Percentiles rank a stretch among this genome's conserved stretches.
Evolutionary conservation across 306 rosid genomes (phyloP).

Genomic region (Fragaria iinumae): DNA sequence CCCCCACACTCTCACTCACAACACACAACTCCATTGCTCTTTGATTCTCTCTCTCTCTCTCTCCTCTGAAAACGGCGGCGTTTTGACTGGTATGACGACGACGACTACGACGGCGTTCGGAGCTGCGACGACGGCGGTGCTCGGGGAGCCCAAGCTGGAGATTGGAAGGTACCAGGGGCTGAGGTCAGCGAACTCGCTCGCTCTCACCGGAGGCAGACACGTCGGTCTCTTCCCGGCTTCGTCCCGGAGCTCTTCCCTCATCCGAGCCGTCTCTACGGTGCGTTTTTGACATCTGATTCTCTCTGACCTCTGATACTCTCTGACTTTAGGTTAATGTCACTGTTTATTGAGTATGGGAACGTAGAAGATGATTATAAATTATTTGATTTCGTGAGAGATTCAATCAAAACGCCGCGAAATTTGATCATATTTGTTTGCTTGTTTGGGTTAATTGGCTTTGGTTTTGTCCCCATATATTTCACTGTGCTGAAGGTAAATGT

Average conservation of each 20-base stretch:
- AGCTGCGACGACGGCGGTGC: slow-evolving; percentile 43
- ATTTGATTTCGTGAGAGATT: neutral
- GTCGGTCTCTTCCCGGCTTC: slow-evolving; percentile 35
- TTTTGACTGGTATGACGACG: slow-evolving; percentile 28
- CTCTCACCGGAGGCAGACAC: slow-evolving; percentile 34
- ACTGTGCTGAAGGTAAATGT: neutral
- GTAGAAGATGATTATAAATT: neutral
- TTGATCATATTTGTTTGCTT: neutral
- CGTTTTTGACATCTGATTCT: neutral
- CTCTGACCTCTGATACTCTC: neutral
- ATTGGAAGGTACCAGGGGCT: slow-evolving; percentile 63
- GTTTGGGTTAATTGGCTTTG: neutral
- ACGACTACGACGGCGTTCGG: slow-evolving; percentile 53
- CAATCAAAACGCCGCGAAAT: neutral
- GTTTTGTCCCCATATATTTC: neutral
- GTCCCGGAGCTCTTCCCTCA: slow-evolving; percentile 39
- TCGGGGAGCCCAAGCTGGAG: slow-evolving; percentile 54
- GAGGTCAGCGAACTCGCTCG: slow-evolving; percentile 50
- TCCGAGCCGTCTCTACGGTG: slow-evolving; percentile 80
- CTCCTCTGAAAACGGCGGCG: neutral
- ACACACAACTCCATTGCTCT: neutral
- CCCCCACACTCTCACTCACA: neutral
- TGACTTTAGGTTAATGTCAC: neutral
- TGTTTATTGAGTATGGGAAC: slow-evolving; percentile 4
- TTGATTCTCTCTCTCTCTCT: neutral